Percentiles rank a stretch among this genome's conserved stretches.
Evolutionary conservation across 805 yeast genomes (phyloP).

Genomic region (Pachysolen tannophilus): DNA sequence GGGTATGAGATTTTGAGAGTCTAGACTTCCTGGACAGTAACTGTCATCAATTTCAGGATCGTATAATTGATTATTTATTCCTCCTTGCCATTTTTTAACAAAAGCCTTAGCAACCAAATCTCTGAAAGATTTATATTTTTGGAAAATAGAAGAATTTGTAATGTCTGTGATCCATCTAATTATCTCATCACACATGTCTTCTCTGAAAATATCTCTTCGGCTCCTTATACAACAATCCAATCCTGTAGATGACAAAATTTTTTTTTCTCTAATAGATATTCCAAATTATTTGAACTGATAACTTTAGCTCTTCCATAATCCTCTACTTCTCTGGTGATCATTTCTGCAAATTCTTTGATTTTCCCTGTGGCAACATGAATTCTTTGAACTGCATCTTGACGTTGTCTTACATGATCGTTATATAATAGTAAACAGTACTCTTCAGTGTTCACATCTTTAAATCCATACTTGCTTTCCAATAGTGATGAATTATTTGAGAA

Average conservation of each 20-base stretch:
- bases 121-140: constrained; percentile 37
- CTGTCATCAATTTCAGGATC: constrained; percentile 2
- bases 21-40: constrained; percentile 22
- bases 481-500: constrained; percentile 19
- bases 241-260: constrained; percentile 53
- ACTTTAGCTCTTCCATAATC: constrained; percentile 63
- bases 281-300: constrained; percentile 44
- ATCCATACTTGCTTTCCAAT: constrained; percentile 28
- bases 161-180: constrained; percentile 58
- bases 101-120: constrained; percentile 50
- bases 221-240: constrained; percentile 59
- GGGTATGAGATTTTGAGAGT: constrained; percentile 29
- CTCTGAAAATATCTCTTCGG: constrained; percentile 64
- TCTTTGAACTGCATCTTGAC: constrained; percentile 62
- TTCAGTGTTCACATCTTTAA: constrained; percentile 32
- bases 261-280: constrained; percentile 41
- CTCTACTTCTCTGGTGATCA: constrained; percentile 63
- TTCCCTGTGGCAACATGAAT: constrained; percentile 59
- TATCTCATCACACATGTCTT: constrained; percentile 72
- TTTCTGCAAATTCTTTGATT: constrained; percentile 54
- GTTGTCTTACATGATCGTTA: constrained; percentile 76
- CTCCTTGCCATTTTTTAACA: constrained; percentile 54
- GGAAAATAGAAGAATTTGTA: constrained; percentile 43
- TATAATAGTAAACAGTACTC: constrained; percentile 54
- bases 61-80: constrained; percentile 23